These are phyloP conservation scores for Beauveria sp. DNA, from an alignment of 2,329 filamentous ascomycete genomes.

Conservation along the genomic window DNA sequence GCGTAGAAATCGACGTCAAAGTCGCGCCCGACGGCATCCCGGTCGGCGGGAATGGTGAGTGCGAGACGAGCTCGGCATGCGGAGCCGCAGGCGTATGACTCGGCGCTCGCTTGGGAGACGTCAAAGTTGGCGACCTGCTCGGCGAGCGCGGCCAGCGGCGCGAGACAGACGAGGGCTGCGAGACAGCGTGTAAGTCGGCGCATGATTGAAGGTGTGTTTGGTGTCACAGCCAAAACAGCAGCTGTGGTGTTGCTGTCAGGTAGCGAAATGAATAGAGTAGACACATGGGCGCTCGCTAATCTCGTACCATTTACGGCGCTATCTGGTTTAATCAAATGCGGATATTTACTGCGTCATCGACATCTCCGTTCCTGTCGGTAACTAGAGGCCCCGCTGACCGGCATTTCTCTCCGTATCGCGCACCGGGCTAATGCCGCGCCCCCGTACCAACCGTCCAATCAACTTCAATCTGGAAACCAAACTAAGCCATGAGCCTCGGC, in stretches of 20 bases:
- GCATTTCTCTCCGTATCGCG: neutral
- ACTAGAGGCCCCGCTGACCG: neutral
- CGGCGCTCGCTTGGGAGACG: neutral
- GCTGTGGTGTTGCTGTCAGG: neutral
- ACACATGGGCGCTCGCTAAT: neutral
- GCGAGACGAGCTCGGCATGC: slow-evolving; percentile 8
- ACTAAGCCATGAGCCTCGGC: neutral
- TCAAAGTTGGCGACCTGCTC: slow-evolving; percentile 7
- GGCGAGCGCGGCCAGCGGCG: neutral
- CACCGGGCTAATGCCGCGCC: neutral
- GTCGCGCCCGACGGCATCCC: slow-evolving; percentile 4
- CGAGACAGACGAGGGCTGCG: neutral
- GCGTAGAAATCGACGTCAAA: slow-evolving; percentile 13
- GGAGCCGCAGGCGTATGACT: slow-evolving; percentile 8
- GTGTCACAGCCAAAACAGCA: neutral
- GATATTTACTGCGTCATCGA: neutral
- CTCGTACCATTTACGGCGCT: neutral
- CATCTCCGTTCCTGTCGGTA: neutral
- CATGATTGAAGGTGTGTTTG: neutral
- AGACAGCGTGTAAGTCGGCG: neutral
- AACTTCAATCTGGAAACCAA: neutral
- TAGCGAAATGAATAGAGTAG: neutral
- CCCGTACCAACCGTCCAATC: neutral
- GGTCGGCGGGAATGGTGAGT: slow-evolving; percentile 13
- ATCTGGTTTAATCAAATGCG: neutral